Evolutionary conservation across 1,139 yeast species (phyloP).

Genomic region (Debaryomyces sp.): DNA sequence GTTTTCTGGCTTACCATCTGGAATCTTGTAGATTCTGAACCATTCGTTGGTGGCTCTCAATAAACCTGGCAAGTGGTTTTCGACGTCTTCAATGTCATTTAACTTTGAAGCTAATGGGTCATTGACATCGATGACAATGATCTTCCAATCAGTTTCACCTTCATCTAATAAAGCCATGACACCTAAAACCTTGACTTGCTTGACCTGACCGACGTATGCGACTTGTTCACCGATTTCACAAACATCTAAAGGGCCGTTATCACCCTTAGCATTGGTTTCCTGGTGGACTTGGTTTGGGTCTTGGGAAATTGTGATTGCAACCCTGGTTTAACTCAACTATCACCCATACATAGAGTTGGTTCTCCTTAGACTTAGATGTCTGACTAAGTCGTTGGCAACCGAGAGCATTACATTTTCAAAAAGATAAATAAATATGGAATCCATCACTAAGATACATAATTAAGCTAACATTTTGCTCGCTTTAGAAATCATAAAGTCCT

Average conservation of each 20-base stretch:
- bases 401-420: neutral
- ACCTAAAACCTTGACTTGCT: slow-evolving; percentile 88
- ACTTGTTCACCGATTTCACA: slow-evolving; percentile 84
- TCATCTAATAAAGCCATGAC: slow-evolving; percentile 94
- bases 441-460: neutral
- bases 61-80: slow-evolving; percentile 79
- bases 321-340: too few species aligned
- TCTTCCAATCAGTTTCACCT: slow-evolving; percentile 98
- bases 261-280: slow-evolving; percentile 85
- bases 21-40: slow-evolving; percentile 95
- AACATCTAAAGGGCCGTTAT: slow-evolving; percentile 94
- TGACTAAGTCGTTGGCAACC: too few species aligned
- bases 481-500: slow-evolving; percentile 10
- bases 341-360: too few species aligned
- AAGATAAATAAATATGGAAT: neutral
- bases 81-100: slow-evolving; percentile 82
- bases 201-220: slow-evolving; percentile 73
- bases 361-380: too few species aligned
- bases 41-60: slow-evolving; percentile 84
- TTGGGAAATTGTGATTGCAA: too few species aligned
- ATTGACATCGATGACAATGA: slow-evolving; percentile 77
- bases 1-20: slow-evolving; percentile 91
- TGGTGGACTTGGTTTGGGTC: slow-evolving; percentile 61
- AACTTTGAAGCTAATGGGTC: slow-evolving; percentile 81
- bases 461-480: slow-evolving; percentile 1